Base-by-base conservation (phyloP, 805 yeast genomes). In the Metschnikowia lachancei region DNA sequence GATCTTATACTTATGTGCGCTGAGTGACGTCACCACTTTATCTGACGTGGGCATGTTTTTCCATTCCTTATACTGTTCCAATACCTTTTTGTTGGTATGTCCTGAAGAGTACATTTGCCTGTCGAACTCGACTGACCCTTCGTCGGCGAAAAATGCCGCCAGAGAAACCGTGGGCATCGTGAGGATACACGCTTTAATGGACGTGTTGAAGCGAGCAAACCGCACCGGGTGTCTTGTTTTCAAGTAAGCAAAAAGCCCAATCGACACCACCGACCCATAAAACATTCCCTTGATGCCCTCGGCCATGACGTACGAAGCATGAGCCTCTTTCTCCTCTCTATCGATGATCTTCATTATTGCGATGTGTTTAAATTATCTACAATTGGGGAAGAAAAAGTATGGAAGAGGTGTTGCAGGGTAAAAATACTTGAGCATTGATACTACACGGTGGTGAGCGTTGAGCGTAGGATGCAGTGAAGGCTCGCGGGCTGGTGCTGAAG, bases 41-140 rank as follows among this genome's bases (percentile, higher is more conserved):
- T 70, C 75, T 17, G 56, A 13, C 7, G 55, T 19, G 1, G 71
- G 55, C 55, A 66, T 53, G 16, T 52, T 53, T 38, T 66, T 64
- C 75, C 75, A 72, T 19, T 58, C 49, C 44, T 61, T 50, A 56
- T 53, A 67, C 51, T 70, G 72, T 49, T 69, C 67, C 54, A 72
- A 32, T 20, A 68, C 48, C 51, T 59, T 54, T 24, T 50, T 46
- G 45, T 66, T 61, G 39, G 56, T 51, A 40, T 63, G 61, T 10
- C 56, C 64, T 24, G 64, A 54, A 12, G 63, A 58, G 57, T 71
- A 65, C 68, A 69, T 60, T 39, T 59, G 56, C 41, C 65, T 59
- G 52, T 72, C 76, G 47, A 70, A 72, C 46, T 69, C 75, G 49
- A 70, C 63, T 18, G 75, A 69, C 13, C 77, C 77, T 48, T 68